Base-by-base conservation (phyloP, 163 green algal species). In the Scenedesmus sp. region DNA sequence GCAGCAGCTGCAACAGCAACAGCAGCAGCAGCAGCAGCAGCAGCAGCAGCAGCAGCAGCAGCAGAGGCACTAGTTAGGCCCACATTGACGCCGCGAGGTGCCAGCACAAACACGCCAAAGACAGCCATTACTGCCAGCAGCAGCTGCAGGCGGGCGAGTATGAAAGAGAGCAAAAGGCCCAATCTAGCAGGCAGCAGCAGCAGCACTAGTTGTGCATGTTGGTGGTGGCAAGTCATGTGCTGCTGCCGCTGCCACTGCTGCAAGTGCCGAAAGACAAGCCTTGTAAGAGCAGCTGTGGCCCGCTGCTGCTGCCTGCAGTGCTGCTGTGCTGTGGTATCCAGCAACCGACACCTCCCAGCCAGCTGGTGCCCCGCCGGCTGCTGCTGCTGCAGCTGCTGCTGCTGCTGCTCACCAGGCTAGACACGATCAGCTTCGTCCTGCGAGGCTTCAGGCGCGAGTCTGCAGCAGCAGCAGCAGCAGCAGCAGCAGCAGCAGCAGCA, bases 61-160 rank as follows among this genome's bases (percentile, higher is more conserved):
- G 92, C 66, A 87, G 34, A 6, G 23, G 13, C 0, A 52, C 70
- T 34, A 3, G 34, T 46, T 46, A 46, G 34, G 9, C 94, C 93
- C 2, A 96, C 92, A 3, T 84, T 95, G 2, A 96, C 90, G 12
- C 93, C 93, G 4, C 94, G 88, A 0, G 94, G 94, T 23, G 95
- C 94, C 9, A 89, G 34, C 34, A 96, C 8, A 23, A 95, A 96
- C 54, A 96, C 94, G 0, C 74, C 91, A 8, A 66, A 60, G 1
- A 84, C 88, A 3, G 91, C 57, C 0, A 82, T 55, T 4, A 94
- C 12, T 10, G 91, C 88, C n/a, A 95, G 88, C 70, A 94, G 73
- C 59, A 95, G 86, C 94, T 94, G 92, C 66, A 87, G 34, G 23
- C 70, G 13, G 4, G 20, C 70, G 26, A 3, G 34, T 46, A 34